These are phyloP conservation scores for Dendrocalamus latiflorus DNA, from an alignment of 202 grass and related monocot species.

Conservation along the genomic window DNA sequence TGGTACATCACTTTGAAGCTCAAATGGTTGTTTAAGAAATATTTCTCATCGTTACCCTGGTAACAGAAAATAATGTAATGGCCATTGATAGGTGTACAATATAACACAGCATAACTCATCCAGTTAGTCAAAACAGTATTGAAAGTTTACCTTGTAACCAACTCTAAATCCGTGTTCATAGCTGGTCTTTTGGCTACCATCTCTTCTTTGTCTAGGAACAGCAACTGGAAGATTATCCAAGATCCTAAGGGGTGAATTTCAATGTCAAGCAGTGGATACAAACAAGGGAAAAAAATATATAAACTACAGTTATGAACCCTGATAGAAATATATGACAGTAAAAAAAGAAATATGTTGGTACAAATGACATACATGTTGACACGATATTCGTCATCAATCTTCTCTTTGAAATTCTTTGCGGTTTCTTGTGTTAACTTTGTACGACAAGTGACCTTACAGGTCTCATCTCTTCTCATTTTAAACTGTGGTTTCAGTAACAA, in stretches of 20 bases:
- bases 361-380: slow-evolving; percentile 51
- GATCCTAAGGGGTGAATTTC: slow-evolving; percentile 33
- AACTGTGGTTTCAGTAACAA: slow-evolving; percentile 28
- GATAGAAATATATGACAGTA: not conserved
- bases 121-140: not conserved
- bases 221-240: slow-evolving; percentile 66
- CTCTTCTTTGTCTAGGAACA: slow-evolving; percentile 50
- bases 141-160: slow-evolving; percentile 45
- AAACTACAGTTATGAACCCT: not conserved
- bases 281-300: not conserved
- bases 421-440: slow-evolving; percentile 37
- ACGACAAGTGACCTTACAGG: slow-evolving; percentile 47
- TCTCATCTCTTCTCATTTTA: slow-evolving; percentile 55
- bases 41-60: slow-evolving; percentile 43
- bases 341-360: not conserved
- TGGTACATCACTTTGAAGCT: slow-evolving; percentile 70
- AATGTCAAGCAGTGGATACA: not conserved
- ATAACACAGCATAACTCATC: not conserved
- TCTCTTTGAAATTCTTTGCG: slow-evolving; percentile 58
- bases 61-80: slow-evolving; percentile 10
- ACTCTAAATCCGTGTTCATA: slow-evolving; percentile 62
- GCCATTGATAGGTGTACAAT: not conserved
- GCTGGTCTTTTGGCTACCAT: slow-evolving; percentile 40
- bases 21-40: slow-evolving; percentile 60
- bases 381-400: slow-evolving; percentile 65